Conservation (phyloP, 805 yeast species). For the Sugiyamaella americana region DNA sequence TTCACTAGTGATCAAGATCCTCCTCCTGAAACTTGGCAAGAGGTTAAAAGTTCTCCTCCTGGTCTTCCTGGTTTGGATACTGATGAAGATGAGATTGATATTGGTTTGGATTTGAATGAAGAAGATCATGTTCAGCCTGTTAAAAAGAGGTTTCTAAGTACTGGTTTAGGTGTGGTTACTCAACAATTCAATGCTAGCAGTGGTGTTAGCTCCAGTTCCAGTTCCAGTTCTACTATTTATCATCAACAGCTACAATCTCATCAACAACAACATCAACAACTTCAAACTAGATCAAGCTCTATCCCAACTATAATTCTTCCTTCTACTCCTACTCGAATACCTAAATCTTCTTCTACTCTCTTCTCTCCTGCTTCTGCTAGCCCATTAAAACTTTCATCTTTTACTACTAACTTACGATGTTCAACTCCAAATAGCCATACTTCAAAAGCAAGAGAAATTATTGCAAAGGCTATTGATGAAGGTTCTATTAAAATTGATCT, state of each 20-base stretch:
- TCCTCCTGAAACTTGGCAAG: slow-evolving; percentile 10
- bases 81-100: slow-evolving; percentile 8
- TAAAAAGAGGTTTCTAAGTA: background rate
- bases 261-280: no score
- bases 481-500: slow-evolving; percentile 18
- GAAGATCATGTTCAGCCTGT: background rate
- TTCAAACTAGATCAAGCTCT: background rate
- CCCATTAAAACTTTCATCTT: background rate
- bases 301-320: background rate
- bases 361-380: background rate
- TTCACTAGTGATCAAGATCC: slow-evolving; percentile 14
- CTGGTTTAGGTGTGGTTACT: background rate
- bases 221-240: background rate
- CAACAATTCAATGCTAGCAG: background rate
- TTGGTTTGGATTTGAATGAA: background rate
- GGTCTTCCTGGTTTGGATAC: slow-evolving; percentile 3
- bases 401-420: no score
- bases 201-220: background rate
- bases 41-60: slow-evolving; percentile 17
- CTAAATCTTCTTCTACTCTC: background rate
- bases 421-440: background rate
- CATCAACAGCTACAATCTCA: no score
- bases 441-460: background rate
- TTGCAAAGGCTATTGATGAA: slow-evolving; percentile 16
- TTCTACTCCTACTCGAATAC: background rate